Evolutionary conservation across 352 stramenopile species (phyloP), one percentile per base, ranked within the genome.

Genomic region (Pythium myriotylum): DNA sequence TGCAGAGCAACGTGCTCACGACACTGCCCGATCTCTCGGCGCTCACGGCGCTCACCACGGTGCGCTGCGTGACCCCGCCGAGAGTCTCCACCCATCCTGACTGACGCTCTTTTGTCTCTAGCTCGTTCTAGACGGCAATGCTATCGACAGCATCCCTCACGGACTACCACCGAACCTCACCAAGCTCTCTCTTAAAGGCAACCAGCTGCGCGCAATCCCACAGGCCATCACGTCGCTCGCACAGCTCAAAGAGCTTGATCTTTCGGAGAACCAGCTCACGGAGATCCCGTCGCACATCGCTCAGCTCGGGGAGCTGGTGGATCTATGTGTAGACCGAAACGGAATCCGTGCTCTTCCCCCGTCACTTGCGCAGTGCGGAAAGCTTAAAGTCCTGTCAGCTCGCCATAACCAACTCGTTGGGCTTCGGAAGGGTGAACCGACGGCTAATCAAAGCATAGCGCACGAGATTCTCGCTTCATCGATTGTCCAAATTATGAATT

Each of bases 401-500:
- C 77, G 83, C 5, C 48, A 61, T 24, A 95, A 95, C 52, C 53
- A 48, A 8, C 68, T 95, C 26, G 39, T 59, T 1, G 75, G 74
- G 2, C 40, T 39, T 0, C 1, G 29, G 26, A 68, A 68, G 40
- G 60, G 60, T 16, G 60, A 62, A 6, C n/a, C 51, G 2, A 47
- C 29, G 5, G 45, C 61, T 7, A 52, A 46, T 19, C 83, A 91
- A 42, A 62, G 72, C 20, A 89, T 95, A 51, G 76, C 84, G 26
- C 60, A 42, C 7, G 74, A 83, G 53, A 56, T 95, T 22, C 66
- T 95, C 39, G 62, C 73, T 33, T 33, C 42, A 19, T 92, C 84
- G 35, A 52, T n/a, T 16, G 79, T 95, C 23, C 77, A 95, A 41
- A 87, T 94, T 43, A 76, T 95, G 73, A 90, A 95, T 49, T 59